Evolutionary conservation across 192 early-diverging fungal species (phyloP).

Genomic region (Coemansia sp.): DNA sequence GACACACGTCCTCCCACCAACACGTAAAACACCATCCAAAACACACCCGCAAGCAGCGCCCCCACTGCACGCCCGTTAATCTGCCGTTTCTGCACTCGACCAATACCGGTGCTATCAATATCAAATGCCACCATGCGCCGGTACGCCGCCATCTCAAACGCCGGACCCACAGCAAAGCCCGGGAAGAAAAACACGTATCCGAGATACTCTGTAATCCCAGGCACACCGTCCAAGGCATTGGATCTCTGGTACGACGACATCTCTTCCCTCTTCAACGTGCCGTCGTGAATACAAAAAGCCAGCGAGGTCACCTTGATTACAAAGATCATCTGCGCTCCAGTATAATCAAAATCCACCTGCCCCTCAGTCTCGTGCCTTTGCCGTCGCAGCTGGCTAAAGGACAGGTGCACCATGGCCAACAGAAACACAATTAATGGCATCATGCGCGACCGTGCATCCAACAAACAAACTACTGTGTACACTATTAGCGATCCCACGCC

Average conservation of each 20-base stretch:
- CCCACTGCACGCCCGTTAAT: constrained; percentile 22
- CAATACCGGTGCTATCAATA: constrained; percentile 1
- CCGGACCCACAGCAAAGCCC: constrained; percentile 79
- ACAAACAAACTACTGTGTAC: constrained; percentile 53
- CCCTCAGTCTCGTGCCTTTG: constrained; percentile 31
- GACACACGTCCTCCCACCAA: constrained; percentile 11
- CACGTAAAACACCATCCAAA: constrained; percentile 44
- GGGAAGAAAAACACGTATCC: constrained; percentile 91
- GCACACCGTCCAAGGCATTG: constrained; percentile 59
- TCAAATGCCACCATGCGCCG: constrained; percentile 53
- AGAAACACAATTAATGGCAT: constrained; percentile 60
- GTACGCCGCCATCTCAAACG: constrained; percentile 64
- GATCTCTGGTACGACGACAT: constrained; percentile 62
- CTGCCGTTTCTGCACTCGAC: constrained; percentile 3
- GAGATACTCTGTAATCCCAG: constrained; percentile 70
- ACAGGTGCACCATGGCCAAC: constrained; percentile 63
- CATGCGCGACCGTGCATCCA: constrained; percentile 33
- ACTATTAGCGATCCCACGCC: constrained; percentile 47
- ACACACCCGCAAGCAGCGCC: constrained; percentile 22
- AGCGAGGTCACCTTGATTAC: constrained; percentile 89
- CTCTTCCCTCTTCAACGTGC: constrained; percentile 43
- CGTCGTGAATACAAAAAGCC: constrained; percentile 82
- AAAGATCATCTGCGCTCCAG: constrained; percentile 91
- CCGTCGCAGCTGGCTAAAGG: constrained; percentile 50
- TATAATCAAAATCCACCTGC: constrained; percentile 70